These are phyloP conservation scores for Spergularia bocconei DNA, from an alignment of 148 eudicot genomes.

Conservation along the genomic window DNA sequence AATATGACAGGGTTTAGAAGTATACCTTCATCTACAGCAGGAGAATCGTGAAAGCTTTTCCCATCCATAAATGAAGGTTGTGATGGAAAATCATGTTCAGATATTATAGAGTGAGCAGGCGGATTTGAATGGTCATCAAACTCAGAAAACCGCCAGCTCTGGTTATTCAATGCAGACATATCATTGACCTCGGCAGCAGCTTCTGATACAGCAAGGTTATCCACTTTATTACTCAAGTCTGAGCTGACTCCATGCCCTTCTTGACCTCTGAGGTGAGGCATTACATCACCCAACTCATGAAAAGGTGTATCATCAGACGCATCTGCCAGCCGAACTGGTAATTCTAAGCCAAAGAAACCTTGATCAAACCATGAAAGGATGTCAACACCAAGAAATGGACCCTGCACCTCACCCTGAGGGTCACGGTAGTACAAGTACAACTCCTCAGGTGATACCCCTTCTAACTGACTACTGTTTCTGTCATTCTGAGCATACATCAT, in stretches of 20 bases:
- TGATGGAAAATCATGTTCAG: slow-evolving; percentile 39
- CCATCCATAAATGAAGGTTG: slow-evolving; percentile 43
- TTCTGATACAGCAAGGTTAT: slow-evolving; percentile 40
- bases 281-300: slow-evolving; percentile 67
- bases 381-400: slow-evolving; percentile 95
- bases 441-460: slow-evolving; percentile 61
- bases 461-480: slow-evolving; percentile 31
- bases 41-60: slow-evolving; percentile 47
- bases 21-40: slow-evolving; percentile 80
- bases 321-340: slow-evolving; percentile 76
- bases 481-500: slow-evolving; percentile 35
- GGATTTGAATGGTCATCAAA: slow-evolving; percentile 41
- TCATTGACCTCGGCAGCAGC: slow-evolving; percentile 41
- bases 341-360: slow-evolving; percentile 85
- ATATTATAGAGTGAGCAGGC: slow-evolving; percentile 32
- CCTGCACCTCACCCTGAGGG: slow-evolving; percentile 96
- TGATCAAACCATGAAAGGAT: slow-evolving; percentile 95
- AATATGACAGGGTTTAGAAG: not conserved
- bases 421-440: slow-evolving; percentile 71
- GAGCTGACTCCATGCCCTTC: slow-evolving; percentile 35
- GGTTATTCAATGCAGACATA: slow-evolving; percentile 32
- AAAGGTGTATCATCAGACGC: slow-evolving; percentile 70
- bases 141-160: slow-evolving; percentile 49
- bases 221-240: slow-evolving; percentile 33
- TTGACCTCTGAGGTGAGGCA: slow-evolving; percentile 66